Percentiles rank a stretch among this genome's conserved stretches.
Conservation (phyloP, 2,329 filamentous ascomycete genomes). For the Neopestalotiopsis rosae region DNA sequence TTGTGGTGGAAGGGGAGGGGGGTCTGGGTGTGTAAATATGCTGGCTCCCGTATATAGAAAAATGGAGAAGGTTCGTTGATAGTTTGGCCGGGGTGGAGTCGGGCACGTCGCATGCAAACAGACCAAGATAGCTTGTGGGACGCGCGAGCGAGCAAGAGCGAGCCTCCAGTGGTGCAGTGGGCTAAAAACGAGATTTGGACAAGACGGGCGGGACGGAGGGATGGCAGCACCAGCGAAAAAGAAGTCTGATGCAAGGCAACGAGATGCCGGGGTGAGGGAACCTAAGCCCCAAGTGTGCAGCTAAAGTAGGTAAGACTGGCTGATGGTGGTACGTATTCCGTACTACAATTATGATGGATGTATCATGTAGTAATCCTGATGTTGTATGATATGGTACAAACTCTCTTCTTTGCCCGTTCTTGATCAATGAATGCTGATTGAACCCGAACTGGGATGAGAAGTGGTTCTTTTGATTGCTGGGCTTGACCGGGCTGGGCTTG, state of each 20-base stretch:
- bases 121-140: neutral
- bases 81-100: conserved; percentile 10
- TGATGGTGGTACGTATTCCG: neutral
- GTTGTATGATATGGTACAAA: neutral
- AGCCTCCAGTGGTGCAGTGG: neutral
- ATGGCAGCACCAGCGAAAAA: neutral
- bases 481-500: neutral
- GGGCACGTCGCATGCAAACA: conserved; percentile 13
- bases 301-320: neutral
- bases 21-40: neutral
- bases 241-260: neutral
- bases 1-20: neutral
- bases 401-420: neutral
- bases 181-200: neutral
- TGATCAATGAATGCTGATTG: neutral
- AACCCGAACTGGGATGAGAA: neutral
- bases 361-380: neutral
- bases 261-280: neutral
- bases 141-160: neutral
- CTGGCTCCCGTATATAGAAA: conserved; percentile 17
- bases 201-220: neutral
- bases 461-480: neutral
- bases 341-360: neutral
- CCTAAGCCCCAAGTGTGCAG: neutral
- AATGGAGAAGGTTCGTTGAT: conserved; percentile 13